Base-by-base conservation (phyloP, 441 rosid species). In the Pelargonium australe region DNA sequence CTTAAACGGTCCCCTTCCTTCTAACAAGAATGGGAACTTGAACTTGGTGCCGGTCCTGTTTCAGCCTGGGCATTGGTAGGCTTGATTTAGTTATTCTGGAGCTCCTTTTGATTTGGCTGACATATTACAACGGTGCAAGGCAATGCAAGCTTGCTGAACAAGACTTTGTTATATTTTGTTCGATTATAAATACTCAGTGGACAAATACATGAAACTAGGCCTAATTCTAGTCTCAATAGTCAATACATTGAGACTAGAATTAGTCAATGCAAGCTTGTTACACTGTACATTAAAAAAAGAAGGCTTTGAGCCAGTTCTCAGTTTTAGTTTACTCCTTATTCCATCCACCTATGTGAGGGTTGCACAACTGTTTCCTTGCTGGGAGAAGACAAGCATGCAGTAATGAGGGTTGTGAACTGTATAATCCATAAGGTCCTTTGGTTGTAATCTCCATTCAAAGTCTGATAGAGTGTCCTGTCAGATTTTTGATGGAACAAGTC, bases 371-470 rank as follows among this genome's bases (percentile, higher is more conserved):
- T 17, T 57, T 17, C 19, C 11, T 57, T 19, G 23, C 62, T 17
- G 60, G 62, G 9, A 57, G 23, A 8, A 7, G 19, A 57, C 62
- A 57, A 57, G 25, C 17, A 53, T 53, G 58, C 14, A 51, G 16
- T 14, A 19, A 58, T 7, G 28, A 14, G 20, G 31, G 8, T 58
- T 25, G 20, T 58, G 63, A 25, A 19, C 20, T 58, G 63, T 17
- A 55, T 58, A 55, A 14, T 19, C 20, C 61, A 55, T 55, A 58
- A 55, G 61, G 61, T 55, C 23, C 61, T 17, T 58, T 58, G 31
- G 13, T 58, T 11, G 63, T 17, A 25, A 58, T 58, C 31, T 17
- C 63, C 20, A 44, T 44, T 44, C 1, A 2, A 44, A 44, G 13
- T 44, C 49, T 44, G 13, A 44, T 44, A 44, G 13, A 31, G 13